Conservation (phyloP, 768 basidiomycete genomes). For the Daedaleopsis sinensis region DNA sequence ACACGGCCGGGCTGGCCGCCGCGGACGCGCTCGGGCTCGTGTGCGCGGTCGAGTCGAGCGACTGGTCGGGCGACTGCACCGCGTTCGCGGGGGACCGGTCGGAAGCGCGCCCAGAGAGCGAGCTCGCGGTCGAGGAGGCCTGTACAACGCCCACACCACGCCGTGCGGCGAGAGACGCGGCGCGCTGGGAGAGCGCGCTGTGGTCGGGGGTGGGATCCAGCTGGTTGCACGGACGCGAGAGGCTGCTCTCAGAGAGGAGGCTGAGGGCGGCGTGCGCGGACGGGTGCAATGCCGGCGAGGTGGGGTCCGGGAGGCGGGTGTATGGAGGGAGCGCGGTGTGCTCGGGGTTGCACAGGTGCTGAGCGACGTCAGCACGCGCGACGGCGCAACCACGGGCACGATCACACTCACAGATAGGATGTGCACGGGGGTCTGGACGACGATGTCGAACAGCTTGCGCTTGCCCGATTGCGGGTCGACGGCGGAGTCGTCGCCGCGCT, state of each 20-base stretch:
- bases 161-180: slow-evolving; percentile 8
- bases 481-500: slow-evolving; percentile 71
- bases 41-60: slow-evolving; percentile 9
- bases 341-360: slow-evolving; percentile 85
- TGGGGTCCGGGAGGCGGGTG: slow-evolving; percentile 42
- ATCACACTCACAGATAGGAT: slow-evolving; percentile 74
- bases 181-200: background rate
- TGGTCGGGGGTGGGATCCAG: background rate
- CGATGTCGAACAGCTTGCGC: slow-evolving; percentile 85
- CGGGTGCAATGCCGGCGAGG: slow-evolving; percentile 5
- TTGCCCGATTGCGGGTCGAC: slow-evolving; percentile 68
- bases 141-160: too few species aligned
- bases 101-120: background rate
- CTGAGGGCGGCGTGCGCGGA: slow-evolving; percentile 15
- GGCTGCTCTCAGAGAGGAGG: slow-evolving; percentile 13
- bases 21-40: slow-evolving; percentile 4
- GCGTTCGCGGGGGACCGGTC: slow-evolving; percentile 3
- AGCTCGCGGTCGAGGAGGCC: slow-evolving; percentile 8
- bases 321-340: slow-evolving; percentile 83
- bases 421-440: slow-evolving; percentile 82
- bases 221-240: slow-evolving; percentile 1
- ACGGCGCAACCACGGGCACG: background rate
- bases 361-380: background rate
- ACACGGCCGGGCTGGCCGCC: slow-evolving; percentile 10
- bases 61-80: slow-evolving; percentile 7